A percentile compares a stretch with the other conserved stretches of the same genome.
phyloP scores from a whole-genome alignment of 441 rosid species.

The Euphorbia celastroides region DNA sequence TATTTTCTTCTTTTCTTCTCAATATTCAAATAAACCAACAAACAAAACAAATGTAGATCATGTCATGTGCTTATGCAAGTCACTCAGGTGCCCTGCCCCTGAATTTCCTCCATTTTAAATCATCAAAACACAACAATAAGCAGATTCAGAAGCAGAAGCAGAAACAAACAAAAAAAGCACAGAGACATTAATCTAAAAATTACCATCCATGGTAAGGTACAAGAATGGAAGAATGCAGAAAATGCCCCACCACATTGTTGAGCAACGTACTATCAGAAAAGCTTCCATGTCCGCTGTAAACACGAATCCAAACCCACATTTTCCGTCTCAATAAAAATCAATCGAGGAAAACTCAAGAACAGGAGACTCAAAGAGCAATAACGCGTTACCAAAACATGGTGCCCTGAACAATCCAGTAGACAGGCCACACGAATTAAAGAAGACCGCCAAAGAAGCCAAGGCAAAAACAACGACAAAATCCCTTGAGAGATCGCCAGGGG shows the following conservation, averaged over 20 bases:
- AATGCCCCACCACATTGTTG: constrained; percentile 75
- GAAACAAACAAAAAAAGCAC: neutral
- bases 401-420: constrained; percentile 90
- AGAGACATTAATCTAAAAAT: neutral
- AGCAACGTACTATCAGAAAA: constrained; percentile 65
- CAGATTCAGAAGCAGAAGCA: neutral
- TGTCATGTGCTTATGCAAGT: neutral
- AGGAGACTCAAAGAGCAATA: neutral
- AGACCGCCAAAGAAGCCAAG: constrained; percentile 60
- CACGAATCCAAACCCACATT: neutral
- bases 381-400: constrained; percentile 82
- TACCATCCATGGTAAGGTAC: constrained; percentile 98
- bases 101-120: neutral
- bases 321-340: too few species aligned
- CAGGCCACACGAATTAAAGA: constrained; percentile 71
- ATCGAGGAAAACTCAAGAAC: too few species aligned
- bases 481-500: constrained; percentile 87
- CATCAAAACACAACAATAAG: neutral
- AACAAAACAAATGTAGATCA: neutral
- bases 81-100: neutral
- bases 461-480: constrained; percentile 51
- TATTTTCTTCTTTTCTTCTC: too few species aligned
- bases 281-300: constrained; percentile 90
- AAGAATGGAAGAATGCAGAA: constrained; percentile 82
- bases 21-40: too few species aligned